A percentile compares a stretch with the other conserved stretches of the same genome.
These are phyloP conservation scores for Pleurotus tuoliensis DNA, from an alignment of 768 basidiomycete species.

Conservation along the genomic window DNA sequence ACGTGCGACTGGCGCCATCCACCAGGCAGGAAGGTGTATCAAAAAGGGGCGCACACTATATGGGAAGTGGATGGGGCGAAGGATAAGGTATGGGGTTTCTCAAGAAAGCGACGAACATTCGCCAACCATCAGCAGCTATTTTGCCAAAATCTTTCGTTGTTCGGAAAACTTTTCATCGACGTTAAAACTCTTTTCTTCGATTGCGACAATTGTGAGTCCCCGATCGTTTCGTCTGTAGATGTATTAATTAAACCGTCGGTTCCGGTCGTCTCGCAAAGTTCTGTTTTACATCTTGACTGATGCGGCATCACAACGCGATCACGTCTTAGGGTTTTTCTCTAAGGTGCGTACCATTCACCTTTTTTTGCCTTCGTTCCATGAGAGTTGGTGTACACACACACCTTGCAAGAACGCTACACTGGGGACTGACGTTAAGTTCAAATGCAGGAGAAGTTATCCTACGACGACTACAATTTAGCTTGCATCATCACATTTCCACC, in stretches of 20 bases:
- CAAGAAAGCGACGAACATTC: not conserved
- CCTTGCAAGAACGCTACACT: not conserved
- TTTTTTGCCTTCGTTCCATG: not conserved
- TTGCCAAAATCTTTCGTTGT: constrained; percentile 93
- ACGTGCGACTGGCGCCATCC: constrained; percentile 67
- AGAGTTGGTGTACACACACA: not conserved
- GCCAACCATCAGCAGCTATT: constrained; percentile 59
- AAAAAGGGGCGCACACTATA: constrained; percentile 82
- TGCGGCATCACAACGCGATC: constrained; percentile 71
- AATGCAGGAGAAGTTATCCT: constrained; percentile 85
- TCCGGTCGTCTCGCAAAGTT: constrained; percentile 41
- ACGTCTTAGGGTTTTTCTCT: constrained; percentile 72
- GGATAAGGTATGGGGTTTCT: constrained; percentile 58
- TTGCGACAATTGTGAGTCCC: constrained; percentile 70
- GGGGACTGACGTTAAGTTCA: not conserved
- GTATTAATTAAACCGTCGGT: not conserved
- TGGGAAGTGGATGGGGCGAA: constrained; percentile 94
- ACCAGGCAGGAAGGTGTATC: constrained; percentile 88
- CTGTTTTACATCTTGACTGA: constrained; percentile 92
- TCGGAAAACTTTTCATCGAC: constrained; percentile 98
- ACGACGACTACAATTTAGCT: constrained; percentile 96
- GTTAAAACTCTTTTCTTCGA: constrained; percentile 95
- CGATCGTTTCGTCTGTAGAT: not conserved
- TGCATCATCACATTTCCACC: constrained; percentile 96
- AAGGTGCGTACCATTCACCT: constrained; percentile 34